Evolutionary conservation across 2,329 filamentous ascomycete species (phyloP), one percentile per base, ranked within the genome.

Genomic region (Aspergillus pseudoterreus): DNA sequence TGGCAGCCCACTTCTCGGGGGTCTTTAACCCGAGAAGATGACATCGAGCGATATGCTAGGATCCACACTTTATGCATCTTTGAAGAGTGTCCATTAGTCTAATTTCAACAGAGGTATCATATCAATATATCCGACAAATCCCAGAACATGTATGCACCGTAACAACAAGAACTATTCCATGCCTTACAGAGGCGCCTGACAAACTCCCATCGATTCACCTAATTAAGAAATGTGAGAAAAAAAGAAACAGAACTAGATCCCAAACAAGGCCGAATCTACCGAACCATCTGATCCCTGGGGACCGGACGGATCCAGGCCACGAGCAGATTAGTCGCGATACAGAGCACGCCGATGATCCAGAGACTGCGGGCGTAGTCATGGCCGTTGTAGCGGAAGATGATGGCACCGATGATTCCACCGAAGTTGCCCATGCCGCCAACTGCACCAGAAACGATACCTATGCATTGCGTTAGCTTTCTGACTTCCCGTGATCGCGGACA

Each of bases 341-440:
- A 82, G 17, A 95, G 84, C 36, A 85, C 75, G 3, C 91, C 91
- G 63, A 92, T 90, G 53, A 95, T 86, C 88, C 88, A 94, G 56
- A 95, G 82, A 0, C 82, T 82, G 67, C 78, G 83, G 10, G 78
- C 82, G 64, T 91, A 95, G 63, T 86, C 72, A 1, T 74, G 81
- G 4, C 83, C 84, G 45, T 82, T 76, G 71, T 92, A 94, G 45
- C 90, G 78, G 77, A 92, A 95, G 64, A 90, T 83, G 65, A 95
- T 82, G 17, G 90, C 87, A 63, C 94, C 95, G 45, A 95, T 70
- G 47, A 96, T 83, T 11, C 92, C 92, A 4, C 92, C 92, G 9
- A 96, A 70, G 63, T 96, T 96, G 1, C 92, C 91, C 8, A 82
- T 78, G 0, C 87, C 90, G 9, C 92, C 92, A 0, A 90, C 86